Percentiles rank a stretch among this genome's conserved stretches.
These are phyloP conservation scores for Xylariaceae sp. DNA, from an alignment of 2,329 filamentous ascomycete species.

Conservation along the genomic window DNA sequence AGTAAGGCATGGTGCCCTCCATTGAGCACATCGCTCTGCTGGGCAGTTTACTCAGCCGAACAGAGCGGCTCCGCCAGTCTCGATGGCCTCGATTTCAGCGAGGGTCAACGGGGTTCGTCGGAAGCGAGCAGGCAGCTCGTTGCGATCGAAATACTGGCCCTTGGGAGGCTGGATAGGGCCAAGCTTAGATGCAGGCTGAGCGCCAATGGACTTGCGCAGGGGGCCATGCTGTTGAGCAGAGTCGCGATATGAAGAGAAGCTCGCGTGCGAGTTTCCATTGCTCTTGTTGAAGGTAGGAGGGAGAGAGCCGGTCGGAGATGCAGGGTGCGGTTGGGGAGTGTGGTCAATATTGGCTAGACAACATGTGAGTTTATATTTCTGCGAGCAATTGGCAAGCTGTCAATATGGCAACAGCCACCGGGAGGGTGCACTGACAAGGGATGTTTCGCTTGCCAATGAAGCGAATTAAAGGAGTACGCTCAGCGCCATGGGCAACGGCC, in stretches of 20 bases:
- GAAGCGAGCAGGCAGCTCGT: constrained; percentile 81
- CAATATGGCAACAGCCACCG: too few species aligned
- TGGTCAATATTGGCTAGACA: constrained; percentile 63
- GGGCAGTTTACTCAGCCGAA: constrained; percentile 42
- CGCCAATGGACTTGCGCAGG: constrained; percentile 53
- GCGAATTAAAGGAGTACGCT: constrained; percentile 56
- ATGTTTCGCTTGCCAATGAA: constrained; percentile 57
- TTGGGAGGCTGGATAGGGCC: constrained; percentile 65
- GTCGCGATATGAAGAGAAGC: constrained; percentile 72
- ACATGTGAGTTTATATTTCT: too few species aligned
- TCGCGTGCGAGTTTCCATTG: constrained; percentile 44
- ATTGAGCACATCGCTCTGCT: constrained; percentile 13
- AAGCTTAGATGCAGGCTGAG: constrained; percentile 59
- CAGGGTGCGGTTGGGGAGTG: constrained; percentile 67
- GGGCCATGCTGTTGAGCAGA: constrained; percentile 75
- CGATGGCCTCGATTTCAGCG: constrained; percentile 90
- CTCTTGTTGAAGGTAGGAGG: constrained; percentile 45
- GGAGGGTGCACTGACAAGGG: constrained; percentile 52
- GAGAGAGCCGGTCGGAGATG: constrained; percentile 59
- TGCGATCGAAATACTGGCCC: constrained; percentile 82
- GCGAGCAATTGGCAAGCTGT: too few species aligned
- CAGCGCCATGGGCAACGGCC: constrained; percentile 52
- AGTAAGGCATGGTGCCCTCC: constrained; percentile 2
- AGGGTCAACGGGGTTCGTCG: constrained; percentile 65
- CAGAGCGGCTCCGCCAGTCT: constrained; percentile 76